Base-by-base conservation (phyloP, 192 early-diverging fungal genomes). In the Backusella psychrophila region DNA sequence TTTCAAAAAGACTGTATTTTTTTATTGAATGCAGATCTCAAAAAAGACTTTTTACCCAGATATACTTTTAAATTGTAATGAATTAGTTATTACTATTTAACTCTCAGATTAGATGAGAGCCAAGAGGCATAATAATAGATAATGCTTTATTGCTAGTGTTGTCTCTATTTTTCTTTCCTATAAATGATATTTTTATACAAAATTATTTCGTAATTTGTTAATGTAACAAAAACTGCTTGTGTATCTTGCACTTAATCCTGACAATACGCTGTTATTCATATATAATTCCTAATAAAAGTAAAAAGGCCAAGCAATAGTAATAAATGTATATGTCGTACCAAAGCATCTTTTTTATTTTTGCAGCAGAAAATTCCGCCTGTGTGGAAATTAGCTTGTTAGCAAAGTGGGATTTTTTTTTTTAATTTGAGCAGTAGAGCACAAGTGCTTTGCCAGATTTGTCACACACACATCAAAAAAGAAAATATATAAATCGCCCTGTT, bases 361-460 rank as follows among this genome's bases (percentile, higher is more conserved):
- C 36, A 39, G 68, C 66, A 66, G 9, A 35, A 68, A 69, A 39
- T 23, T 38, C 68, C 68, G 36, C 36, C 11, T 11, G 4, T 41
- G 19, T 69, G 38, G 21, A 69, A 69, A 39, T 12, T 36, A 41
- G 12, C 68, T 41, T 36, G 15, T 38, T 41, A 69, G 38, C 15
- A 49, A 67, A 39, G n/a, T 69, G 34, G 33, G 33, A 33, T 33
- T 33, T 33, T 33, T 69, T 14, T 23, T 39, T 69, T 35, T 38
- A 67, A 38, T 41, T 69, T 41, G 35, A 69, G 68, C 68, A 69
- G 68, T 69, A 38, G n/a, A 39, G 11, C 68, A 69, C 68, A 69
- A 69, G 68, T 38, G 23, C 23, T 35, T 69, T 69, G n/a, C 38
- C 68, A 26, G 68, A 69, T 69, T 69, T 38, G 68, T 69, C 21